Evolutionary conservation across 140 eudicot species (phyloP).

Genomic region (Erigeron philadelphicus): DNA sequence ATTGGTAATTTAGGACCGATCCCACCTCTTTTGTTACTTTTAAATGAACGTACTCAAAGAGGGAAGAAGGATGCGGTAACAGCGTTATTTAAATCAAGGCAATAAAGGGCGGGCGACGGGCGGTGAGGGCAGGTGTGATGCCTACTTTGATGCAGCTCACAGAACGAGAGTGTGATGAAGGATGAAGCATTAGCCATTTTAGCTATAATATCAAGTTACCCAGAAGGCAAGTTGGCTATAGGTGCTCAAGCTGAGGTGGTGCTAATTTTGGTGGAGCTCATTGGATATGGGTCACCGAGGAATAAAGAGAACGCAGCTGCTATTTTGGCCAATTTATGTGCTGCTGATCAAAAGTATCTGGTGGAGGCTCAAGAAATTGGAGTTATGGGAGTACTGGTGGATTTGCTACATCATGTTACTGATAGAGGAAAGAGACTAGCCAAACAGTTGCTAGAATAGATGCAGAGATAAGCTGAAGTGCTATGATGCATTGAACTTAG

Average conservation of each 20-base stretch:
- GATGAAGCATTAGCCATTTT: slow-evolving; percentile 79
- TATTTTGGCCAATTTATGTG: slow-evolving; percentile 72
- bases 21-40: slow-evolving; percentile 61
- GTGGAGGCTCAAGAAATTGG: slow-evolving; percentile 66
- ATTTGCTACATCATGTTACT: slow-evolving; percentile 59
- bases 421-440: slow-evolving; percentile 89
- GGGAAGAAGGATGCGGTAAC: slow-evolving; percentile 94
- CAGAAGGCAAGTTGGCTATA: slow-evolving; percentile 70
- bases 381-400: slow-evolving; percentile 43
- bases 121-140: slow-evolving; percentile 77
- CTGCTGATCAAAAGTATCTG: slow-evolving; percentile 57
- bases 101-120: slow-evolving; percentile 81
- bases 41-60: slow-evolving; percentile 81
- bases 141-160: slow-evolving; percentile 63
- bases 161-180: slow-evolving; percentile 68
- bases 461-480: slow-evolving; percentile 50
- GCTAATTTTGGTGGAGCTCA: slow-evolving; percentile 62
- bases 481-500: neutral
- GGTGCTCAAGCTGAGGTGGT: slow-evolving; percentile 63
- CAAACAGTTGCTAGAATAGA: slow-evolving; percentile 57
- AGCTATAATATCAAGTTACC: slow-evolving; percentile 73
- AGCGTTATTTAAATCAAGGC: slow-evolving; percentile 90
- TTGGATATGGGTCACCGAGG: slow-evolving; percentile 71
- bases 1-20: slow-evolving; percentile 78
- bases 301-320: slow-evolving; percentile 88